A percentile compares a stretch with the other conserved stretches of the same genome.
Conservation (phyloP, 176 grass and related monocot species). For the Pharus latifolius region DNA sequence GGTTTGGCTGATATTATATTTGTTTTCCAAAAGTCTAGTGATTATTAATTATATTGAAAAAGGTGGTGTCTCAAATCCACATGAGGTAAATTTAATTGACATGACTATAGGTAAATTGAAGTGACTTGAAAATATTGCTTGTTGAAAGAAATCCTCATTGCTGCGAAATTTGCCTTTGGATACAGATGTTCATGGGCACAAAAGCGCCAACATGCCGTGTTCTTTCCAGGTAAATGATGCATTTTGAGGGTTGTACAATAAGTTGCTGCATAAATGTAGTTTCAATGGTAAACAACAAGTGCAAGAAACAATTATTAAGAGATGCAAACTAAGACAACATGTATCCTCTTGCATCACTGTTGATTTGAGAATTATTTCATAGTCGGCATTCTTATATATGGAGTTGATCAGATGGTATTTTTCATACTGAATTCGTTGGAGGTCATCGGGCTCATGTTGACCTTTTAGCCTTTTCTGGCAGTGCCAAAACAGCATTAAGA, state of each 20-base stretch:
- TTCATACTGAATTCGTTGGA: constrained; percentile 19
- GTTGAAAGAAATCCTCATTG: no score
- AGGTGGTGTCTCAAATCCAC: no score
- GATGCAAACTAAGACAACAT: neutral
- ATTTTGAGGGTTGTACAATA: neutral
- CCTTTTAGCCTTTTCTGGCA: constrained; percentile 29
- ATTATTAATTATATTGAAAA: no score
- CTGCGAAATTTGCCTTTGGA: no score
- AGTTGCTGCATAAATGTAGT: neutral
- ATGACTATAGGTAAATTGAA: no score
- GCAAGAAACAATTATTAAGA: neutral
- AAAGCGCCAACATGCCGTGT: constrained; percentile 39
- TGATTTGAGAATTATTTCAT: no score
- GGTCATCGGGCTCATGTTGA: constrained; percentile 26
- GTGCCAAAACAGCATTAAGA: neutral
- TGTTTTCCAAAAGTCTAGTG: no score
- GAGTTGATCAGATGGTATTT: constrained; percentile 41
- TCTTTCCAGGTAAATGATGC: constrained; percentile 51
- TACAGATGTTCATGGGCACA: constrained; percentile 76
- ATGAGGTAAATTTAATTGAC: no score
- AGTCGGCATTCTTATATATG: neutral
- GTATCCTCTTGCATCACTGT: no score
- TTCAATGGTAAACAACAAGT: neutral
- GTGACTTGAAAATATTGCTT: no score
- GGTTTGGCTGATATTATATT: no score